Evolutionary conservation across 257 asterid genomes (phyloP), one percentile per base, ranked within the genome.

Genomic region (Fraxinus americana): DNA sequence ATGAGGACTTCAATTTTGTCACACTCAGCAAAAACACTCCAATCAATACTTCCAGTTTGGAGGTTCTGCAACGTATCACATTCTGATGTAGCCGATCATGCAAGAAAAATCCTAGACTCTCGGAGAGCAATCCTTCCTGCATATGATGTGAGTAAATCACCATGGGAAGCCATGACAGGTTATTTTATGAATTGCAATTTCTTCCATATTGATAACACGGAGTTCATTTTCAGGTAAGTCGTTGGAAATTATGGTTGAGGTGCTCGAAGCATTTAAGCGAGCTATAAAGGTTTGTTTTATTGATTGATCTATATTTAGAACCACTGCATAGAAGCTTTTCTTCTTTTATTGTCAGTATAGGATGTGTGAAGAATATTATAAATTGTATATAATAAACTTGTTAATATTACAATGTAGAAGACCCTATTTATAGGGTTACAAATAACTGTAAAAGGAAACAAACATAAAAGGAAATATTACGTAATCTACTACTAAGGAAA

Each of bases 101-200:
- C 65, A 45, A 85, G 78, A 75, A 91, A 84, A 74, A 27, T 78
- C 52, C 68, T 76, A 68, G 86, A 82, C 74, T 79, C 89, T 80
- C 82, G 77, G 80, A 82, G 67, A 39, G 76, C 79, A 32, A 77
- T 11, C 75, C 83, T 72, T 74, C 78, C 84, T 78, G 77, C 80
- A 11, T 73, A 83, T 77, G 75, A 75, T 75, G 71, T 30, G 73
- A 78, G 83, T 72, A 85, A 85, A 80, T 90, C 97, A 13, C 89
- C 91, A 72, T 95, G 97, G 99, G 93, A 93, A 76, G 86, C 92
- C 81, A 90, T 93, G 98, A 43, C 87, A 70, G 81, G 80, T 71
- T 50, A 39, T 57, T 29, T 63, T 80, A 11, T 74, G 35, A 35
- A 61, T 72, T 74, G 25, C 61, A 10, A 27, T 70, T 61, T 74